Evolutionary conservation across 164 flowering plant genomes (phyloP).

Genomic region (Tinospora cordifolia): DNA sequence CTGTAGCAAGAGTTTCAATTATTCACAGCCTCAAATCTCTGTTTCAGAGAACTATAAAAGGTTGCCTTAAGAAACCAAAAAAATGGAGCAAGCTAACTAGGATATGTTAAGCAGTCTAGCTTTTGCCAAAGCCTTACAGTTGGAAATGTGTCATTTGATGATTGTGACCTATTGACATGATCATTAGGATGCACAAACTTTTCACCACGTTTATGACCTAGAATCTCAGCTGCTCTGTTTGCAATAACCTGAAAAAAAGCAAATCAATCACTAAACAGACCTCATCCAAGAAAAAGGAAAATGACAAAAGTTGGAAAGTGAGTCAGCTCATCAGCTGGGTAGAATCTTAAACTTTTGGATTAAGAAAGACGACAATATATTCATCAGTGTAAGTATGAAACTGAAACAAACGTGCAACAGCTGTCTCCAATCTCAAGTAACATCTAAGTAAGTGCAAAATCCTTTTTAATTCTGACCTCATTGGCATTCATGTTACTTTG

Average conservation of each 20-base stretch:
- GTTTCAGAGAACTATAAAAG: not conserved
- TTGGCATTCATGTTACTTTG: constrained; percentile 99
- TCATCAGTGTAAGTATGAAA: not conserved
- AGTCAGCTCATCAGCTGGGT: not conserved
- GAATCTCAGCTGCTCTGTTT: constrained; percentile 95
- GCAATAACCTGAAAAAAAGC: constrained; percentile 72
- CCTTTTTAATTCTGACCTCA: constrained; percentile 49
- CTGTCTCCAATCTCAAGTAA: not conserved
- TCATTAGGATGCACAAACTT: constrained; percentile 98
- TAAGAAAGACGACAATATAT: not conserved
- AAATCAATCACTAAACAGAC: not conserved
- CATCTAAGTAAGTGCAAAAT: not conserved
- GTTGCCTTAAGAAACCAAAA: not conserved
- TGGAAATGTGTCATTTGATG: constrained; percentile 98
- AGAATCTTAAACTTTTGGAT: not conserved
- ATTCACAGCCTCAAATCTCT: not conserved
- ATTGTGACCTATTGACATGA: constrained; percentile 93
- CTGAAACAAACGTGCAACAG: not conserved
- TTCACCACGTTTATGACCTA: constrained; percentile 91
- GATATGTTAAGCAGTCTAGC: not conserved
- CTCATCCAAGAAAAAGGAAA: not conserved
- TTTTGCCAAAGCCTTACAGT: constrained; percentile 52
- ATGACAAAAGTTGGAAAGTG: not conserved
- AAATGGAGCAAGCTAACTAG: not conserved
- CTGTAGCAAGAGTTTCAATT: not conserved